Evolutionary conservation across 2,329 filamentous ascomycete species (phyloP).

Genomic region (Paecilomyces sp.): DNA sequence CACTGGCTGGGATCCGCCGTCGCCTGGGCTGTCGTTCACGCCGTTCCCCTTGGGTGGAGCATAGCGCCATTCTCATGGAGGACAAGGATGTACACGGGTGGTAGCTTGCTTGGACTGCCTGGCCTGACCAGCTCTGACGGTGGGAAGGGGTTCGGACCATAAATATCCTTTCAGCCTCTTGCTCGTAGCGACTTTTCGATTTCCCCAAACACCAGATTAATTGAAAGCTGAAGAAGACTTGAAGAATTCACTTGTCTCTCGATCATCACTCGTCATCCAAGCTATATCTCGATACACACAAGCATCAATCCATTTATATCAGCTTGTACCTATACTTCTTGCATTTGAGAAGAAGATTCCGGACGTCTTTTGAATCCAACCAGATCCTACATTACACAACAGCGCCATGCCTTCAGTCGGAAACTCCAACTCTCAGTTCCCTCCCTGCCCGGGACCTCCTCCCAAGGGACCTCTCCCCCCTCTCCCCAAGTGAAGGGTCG

Average conservation of each 20-base stretch:
- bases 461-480: slow-evolving; percentile 33
- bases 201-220: neutral
- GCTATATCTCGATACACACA: neutral
- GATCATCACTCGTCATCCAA: neutral
- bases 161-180: neutral
- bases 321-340: neutral
- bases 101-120: neutral
- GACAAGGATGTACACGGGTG: neutral
- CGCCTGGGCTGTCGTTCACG: neutral
- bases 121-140: neutral
- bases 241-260: neutral
- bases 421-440: slow-evolving; percentile 25
- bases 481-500: slow-evolving; percentile 26
- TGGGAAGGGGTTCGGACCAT: neutral
- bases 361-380: neutral
- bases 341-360: neutral
- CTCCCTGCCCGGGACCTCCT: slow-evolving; percentile 32
- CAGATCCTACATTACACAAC: neutral
- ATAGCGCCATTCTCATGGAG: neutral
- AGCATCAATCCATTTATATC: neutral
- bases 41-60: neutral
- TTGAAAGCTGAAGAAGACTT: neutral
- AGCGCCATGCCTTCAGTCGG: slow-evolving; percentile 28
- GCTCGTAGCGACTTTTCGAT: neutral
- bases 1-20: neutral